Evolutionary conservation across 2,329 filamentous ascomycete genomes (phyloP), one percentile per base, ranked within the genome.

Genomic region (Colletotrichum orbiculare): DNA sequence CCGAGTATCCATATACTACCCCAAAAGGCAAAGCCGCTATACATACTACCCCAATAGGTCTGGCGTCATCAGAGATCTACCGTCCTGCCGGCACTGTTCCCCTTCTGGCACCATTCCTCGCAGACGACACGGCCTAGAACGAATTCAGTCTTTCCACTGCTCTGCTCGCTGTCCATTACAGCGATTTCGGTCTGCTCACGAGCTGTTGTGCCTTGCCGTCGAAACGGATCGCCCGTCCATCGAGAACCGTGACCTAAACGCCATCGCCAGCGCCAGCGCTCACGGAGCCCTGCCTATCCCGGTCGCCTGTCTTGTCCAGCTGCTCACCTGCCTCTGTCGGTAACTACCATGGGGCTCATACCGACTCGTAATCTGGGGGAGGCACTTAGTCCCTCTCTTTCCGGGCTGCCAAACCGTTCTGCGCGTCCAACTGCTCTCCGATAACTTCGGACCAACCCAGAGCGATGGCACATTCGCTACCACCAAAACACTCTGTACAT

Each of bases 41-140:
- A 2, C 6, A 2, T 33, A 8, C 34, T 66, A n/a, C 63, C 53
- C 45, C 5, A 52, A 48, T 3, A 13, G 52, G 59, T 6, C 34
- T 66, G 46, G 34, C 41, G 13, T 3, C 34, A 52, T 57, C 53
- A 47, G 41, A 38, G 58, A 63, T 66, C 63, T 52, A 38, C 63
- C 47, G 48, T 57, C 63, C 46, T 47, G 58, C 63, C 63, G 63
- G 63, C 59, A 63, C 53, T 66, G 52, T 66, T 54, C 63, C 63
- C 41, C 39, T 63, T 66, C 42, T 66, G 63, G 58, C 47, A 47
- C 47, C 25, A 25, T 25, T 25, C 17, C 52, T 57, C 63, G 35
- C 52, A 42, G 45, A 49, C 58, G 47, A 60, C 33, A 61, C 53
- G 53, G 62, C 57, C 58, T 63, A 63, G 58, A 62, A 43, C 63